Evolutionary conservation across 2,329 filamentous ascomycete genomes (phyloP).

Genomic region (Fusarium sterilihyphosum): DNA sequence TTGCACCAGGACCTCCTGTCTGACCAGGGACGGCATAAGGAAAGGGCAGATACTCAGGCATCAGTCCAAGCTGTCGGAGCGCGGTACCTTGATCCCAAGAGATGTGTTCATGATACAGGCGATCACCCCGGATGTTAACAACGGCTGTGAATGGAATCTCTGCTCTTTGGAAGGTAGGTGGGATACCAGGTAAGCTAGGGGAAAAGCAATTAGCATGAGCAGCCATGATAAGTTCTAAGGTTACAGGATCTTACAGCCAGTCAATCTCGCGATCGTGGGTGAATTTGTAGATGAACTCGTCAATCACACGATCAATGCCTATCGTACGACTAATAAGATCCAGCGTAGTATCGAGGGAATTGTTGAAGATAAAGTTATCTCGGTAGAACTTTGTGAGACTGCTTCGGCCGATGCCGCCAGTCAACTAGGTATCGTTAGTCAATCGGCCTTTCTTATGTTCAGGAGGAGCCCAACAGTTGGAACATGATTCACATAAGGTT

Average conservation of each 20-base stretch:
- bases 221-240: too few relatives aligned
- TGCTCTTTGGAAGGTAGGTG: conserved; percentile 62
- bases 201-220: accelerated
- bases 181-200: conserved; percentile 61
- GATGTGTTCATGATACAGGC: conserved; percentile 73
- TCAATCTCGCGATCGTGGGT: conserved; percentile 71
- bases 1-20: conserved; percentile 36
- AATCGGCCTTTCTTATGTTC: accelerated
- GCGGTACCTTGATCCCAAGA: conserved; percentile 75
- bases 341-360: conserved; percentile 72
- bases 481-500: conserved; percentile 83
- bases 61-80: conserved; percentile 65
- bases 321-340: conserved; percentile 77
- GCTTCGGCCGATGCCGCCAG: conserved; percentile 74
- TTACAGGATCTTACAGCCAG: conserved; percentile 67
- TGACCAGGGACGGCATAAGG: conserved; percentile 60
- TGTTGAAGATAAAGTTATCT: conserved; percentile 79
- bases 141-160: conserved; percentile 70
- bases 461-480: conserved; percentile 63
- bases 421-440: conserved; percentile 51
- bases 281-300: conserved; percentile 74
- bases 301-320: conserved; percentile 76
- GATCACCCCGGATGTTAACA: conserved; percentile 71
- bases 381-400: conserved; percentile 74
- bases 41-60: conserved; percentile 69